Evolutionary conservation across 441 rosid species (phyloP).

Genomic region (Adansonia gregorii): DNA sequence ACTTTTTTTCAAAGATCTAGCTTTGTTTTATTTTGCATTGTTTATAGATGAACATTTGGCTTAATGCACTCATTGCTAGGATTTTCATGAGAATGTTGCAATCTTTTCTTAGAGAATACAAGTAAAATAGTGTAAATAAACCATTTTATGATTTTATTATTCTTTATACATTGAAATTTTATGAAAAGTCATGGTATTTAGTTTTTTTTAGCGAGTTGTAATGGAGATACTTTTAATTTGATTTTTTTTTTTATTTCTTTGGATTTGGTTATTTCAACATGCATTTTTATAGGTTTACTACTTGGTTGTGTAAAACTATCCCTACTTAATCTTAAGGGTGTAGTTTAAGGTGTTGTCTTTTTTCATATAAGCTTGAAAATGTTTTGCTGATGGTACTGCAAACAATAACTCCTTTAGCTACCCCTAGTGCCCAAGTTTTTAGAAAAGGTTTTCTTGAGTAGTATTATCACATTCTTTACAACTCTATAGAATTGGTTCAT

Average conservation of each 20-base stretch:
- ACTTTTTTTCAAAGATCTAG: slow-evolving; percentile 29
- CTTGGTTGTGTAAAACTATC: too few species aligned
- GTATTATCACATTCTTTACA: slow-evolving; percentile 84
- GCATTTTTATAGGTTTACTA: not conserved
- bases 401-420: slow-evolving; percentile 35
- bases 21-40: not conserved
- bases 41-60: not conserved
- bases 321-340: too few species aligned
- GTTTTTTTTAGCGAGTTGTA: not conserved
- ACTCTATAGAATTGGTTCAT: slow-evolving; percentile 74
- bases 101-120: not conserved
- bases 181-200: not conserved
- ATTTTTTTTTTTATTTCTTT: not conserved
- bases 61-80: slow-evolving; percentile 14
- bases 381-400: slow-evolving; percentile 49
- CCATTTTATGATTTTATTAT: slow-evolving; percentile 13
- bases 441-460: slow-evolving; percentile 93
- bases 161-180: not conserved
- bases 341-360: not conserved
- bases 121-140: not conserved
- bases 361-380: slow-evolving; percentile 9
- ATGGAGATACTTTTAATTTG: not conserved
- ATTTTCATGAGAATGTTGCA: slow-evolving; percentile 24
- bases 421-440: slow-evolving; percentile 76
- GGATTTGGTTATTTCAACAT: not conserved